Base-by-base conservation (phyloP, 768 basidiomycete genomes). In the Lactifluus pinguis region DNA sequence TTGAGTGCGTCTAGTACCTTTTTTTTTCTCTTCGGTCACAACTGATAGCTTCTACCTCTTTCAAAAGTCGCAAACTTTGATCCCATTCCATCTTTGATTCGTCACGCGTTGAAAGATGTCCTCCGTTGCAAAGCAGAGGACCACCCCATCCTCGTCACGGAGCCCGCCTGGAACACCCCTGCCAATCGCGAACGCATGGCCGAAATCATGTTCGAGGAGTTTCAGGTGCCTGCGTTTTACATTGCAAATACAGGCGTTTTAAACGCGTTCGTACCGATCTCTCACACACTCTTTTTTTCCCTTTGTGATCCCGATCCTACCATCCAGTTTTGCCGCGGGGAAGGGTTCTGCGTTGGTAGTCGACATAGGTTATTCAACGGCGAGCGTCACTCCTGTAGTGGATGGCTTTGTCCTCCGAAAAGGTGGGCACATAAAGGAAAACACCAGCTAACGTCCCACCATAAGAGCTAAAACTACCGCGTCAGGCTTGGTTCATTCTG, bases 381-480 rank as follows among this genome's bases (percentile, higher is more conserved):
- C 89, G 14, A 95, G 91, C 67, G 91, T 95, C 14, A 93, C 92
- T 1, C 97, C 97, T 6, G 89, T 99, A 19, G 92, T 95, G 4
- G 97, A 99, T 67, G 97, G 97, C 4, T 99, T 98, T 68, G 97
- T 98, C 47, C 83, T 99, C 48, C 81, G 95, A 68, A 97, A 95
- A 82, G 95, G 95, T 87, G 49, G 49, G 71, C 15, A 21, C 21
- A 36, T 17, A 39, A 39, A 5, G 14, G 5, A 13, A 39, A 39
- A 39, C 11, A 39, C 14, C 2, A 30, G 51, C 21, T 17, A 14
- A 10, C 48, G 55, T 19, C 30, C 39, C 21, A 36, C 15, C 25
- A 36, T 13, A 13, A 39, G 54, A 21, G 36, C 25, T 25, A 25
- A 57, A 48, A 1, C 52, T 3, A 17, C n/a, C n/a, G 32, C 45